Base-by-base conservation (phyloP, 208 protist genomes). In the Leishmania martiniquensis region DNA sequence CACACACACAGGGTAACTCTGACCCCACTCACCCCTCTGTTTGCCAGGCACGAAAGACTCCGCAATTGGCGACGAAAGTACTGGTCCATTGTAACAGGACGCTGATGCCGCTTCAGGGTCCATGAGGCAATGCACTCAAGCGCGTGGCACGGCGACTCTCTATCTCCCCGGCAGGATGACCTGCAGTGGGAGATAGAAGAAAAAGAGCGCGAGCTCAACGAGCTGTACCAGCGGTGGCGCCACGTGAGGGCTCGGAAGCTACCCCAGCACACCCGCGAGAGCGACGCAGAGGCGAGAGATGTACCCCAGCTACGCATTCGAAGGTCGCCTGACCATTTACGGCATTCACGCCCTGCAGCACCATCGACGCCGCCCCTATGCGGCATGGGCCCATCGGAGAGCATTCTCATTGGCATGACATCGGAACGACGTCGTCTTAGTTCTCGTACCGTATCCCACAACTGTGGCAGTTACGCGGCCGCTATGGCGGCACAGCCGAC, bases 121-220 rank as follows among this genome's bases (percentile, higher is more conserved):
- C 22, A 29, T 72, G 32, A 51, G 9, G 29, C 7, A n/a, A 72
- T 72, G 67, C 47, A 57, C 45, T 55, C 10, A 12, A 37, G 15
- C 47, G 29, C 47, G 67, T 29, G 2, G 22, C 5, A 17, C 5
- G 44, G 45, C 22, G 67, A 17, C 13, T 51, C 13, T 39, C 1
- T 37, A 17, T 22, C 22, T 20, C 47, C 4, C n/a, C 13, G 52
- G 52, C 65, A 85, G 60, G 45, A 71, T 9, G 68, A 72, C 20
- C 37, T 87, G 45, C 72, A 83, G 39, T 54, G 45, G 2, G 54
- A 63, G 13, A 88, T 90, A n/a, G 57, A 77, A 17, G 72, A 55
- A 37, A 86, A 79, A 52, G 75, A 80, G 22, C 44, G 42, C 0
- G 83, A 87, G 67, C 59, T 87, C 6, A 20, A 67, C 44, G 51